A percentile compares a stretch with the other conserved stretches of the same genome.
phyloP scores from a whole-genome alignment of 1,284 basidiomycete genomes.

The Cronartium quercuum region DNA sequence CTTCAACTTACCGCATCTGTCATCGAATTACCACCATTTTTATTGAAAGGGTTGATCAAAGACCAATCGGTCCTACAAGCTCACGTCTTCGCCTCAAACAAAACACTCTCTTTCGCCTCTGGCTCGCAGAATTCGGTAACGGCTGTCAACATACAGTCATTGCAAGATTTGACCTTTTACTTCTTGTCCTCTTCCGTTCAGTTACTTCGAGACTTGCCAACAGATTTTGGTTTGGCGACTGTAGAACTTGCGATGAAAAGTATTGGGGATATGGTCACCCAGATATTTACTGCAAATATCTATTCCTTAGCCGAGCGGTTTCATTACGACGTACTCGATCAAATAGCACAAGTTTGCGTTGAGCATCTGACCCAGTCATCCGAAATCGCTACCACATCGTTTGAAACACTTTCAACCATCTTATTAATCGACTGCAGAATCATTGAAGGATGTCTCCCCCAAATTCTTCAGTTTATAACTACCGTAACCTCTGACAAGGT shows the following conservation, averaged over 20 bases:
- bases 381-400: background rate
- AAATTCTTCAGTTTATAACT: constrained; percentile 1
- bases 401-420: constrained; percentile 4
- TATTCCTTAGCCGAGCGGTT: constrained; percentile 1
- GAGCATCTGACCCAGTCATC: constrained; percentile 1
- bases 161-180: constrained; percentile 17
- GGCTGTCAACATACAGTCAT: background rate
- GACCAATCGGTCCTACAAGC: background rate
- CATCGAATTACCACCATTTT: background rate
- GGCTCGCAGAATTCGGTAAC: background rate
- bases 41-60: background rate
- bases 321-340: constrained; percentile 18
- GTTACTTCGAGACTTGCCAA: constrained; percentile 3
- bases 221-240: background rate
- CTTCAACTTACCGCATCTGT: background rate
- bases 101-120: background rate
- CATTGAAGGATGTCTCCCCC: constrained; percentile 6
- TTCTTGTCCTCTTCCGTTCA: background rate
- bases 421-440: constrained; percentile 16
- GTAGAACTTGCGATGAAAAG: background rate
- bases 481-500: background rate
- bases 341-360: constrained; percentile 6
- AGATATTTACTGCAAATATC: background rate
- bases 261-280: background rate
- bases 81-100: background rate